Conservation (phyloP, 2,329 filamentous ascomycete species). For the Neonectria neomacrospora region DNA sequence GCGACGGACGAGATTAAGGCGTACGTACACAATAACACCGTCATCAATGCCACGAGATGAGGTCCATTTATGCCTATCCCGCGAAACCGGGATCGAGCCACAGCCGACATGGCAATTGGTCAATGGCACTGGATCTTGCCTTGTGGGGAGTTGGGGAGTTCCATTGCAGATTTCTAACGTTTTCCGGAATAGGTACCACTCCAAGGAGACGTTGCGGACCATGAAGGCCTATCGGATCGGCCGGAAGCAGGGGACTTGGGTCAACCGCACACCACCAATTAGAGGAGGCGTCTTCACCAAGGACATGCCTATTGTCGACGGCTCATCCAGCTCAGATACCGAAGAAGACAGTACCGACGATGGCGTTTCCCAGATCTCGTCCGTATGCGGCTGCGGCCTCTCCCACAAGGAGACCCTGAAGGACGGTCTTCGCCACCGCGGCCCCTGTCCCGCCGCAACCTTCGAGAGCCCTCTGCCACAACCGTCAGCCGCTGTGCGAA, state of each 20-base stretch:
- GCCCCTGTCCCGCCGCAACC: slow-evolving; percentile 3
- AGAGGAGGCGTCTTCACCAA: slow-evolving; percentile 57
- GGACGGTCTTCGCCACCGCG: slow-evolving; percentile 23
- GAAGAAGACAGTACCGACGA: slow-evolving; percentile 35
- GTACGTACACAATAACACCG: slow-evolving; percentile 37
- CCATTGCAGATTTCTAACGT: slow-evolving; percentile 32
- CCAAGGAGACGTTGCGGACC: slow-evolving; percentile 60
- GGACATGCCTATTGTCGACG: slow-evolving; percentile 27
- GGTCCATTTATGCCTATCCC: slow-evolving; percentile 4
- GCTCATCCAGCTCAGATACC: slow-evolving; percentile 32
- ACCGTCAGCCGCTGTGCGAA: slow-evolving; percentile 20
- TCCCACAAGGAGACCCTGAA: slow-evolving; percentile 18
- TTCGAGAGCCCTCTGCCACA: slow-evolving; percentile 9
- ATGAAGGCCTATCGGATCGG: slow-evolving; percentile 72
- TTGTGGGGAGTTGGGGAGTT: slow-evolving; percentile 23
- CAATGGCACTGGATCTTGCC: not conserved
- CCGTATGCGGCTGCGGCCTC: slow-evolving; percentile 29
- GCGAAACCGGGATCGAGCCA: slow-evolving; percentile 1
- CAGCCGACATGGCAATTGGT: slow-evolving; percentile 32
- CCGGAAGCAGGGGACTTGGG: slow-evolving; percentile 66
- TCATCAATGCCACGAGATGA: not conserved
- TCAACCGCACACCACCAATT: slow-evolving; percentile 69
- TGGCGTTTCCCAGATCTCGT: slow-evolving; percentile 34
- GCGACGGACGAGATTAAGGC: slow-evolving; percentile 51
- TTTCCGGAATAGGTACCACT: slow-evolving; percentile 63